phyloP scores from a whole-genome alignment of 192 early-diverging fungal genomes.

The Spizellomyces sp. region DNA sequence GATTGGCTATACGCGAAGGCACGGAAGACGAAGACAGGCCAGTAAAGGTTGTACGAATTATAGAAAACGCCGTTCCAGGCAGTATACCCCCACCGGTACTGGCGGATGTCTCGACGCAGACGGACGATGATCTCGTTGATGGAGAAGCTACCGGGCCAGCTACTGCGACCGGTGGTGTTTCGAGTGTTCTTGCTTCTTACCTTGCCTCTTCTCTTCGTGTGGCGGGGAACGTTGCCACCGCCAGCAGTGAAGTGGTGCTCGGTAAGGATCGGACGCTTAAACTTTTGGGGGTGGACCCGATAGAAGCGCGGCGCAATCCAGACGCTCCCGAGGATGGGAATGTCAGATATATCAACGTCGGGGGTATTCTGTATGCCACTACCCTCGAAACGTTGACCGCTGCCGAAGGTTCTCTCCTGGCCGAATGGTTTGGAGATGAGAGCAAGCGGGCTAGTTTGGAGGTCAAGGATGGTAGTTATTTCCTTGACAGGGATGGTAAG shows the following conservation, averaged over 20 bases:
- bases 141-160: neutral
- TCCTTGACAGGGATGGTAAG: slow-evolving; percentile 46
- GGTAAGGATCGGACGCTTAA: slow-evolving; percentile 26
- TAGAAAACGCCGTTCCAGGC: slow-evolving; percentile 6
- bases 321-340: slow-evolving; percentile 13
- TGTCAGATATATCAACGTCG: slow-evolving; percentile 35
- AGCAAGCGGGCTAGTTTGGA: slow-evolving; percentile 26
- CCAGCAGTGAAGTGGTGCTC: slow-evolving; percentile 13
- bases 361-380: slow-evolving; percentile 38
- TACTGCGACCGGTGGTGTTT: neutral
- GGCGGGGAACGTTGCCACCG: slow-evolving; percentile 16
- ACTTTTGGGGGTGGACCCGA: slow-evolving; percentile 20
- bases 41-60: slow-evolving; percentile 8
- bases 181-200: slow-evolving; percentile 4
- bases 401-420: slow-evolving; percentile 29
- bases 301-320: slow-evolving; percentile 3
- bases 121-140: neutral
- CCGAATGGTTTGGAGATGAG: slow-evolving; percentile 29
- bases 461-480: slow-evolving; percentile 37
- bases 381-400: slow-evolving; percentile 39
- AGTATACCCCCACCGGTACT: slow-evolving; percentile 2
- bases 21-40: neutral
- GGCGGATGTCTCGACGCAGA: slow-evolving; percentile 17
- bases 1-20: neutral
- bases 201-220: slow-evolving; percentile 14